Base-by-base conservation (phyloP, 2,329 filamentous ascomycete genomes). In the Xylaria hypoxylon region DNA sequence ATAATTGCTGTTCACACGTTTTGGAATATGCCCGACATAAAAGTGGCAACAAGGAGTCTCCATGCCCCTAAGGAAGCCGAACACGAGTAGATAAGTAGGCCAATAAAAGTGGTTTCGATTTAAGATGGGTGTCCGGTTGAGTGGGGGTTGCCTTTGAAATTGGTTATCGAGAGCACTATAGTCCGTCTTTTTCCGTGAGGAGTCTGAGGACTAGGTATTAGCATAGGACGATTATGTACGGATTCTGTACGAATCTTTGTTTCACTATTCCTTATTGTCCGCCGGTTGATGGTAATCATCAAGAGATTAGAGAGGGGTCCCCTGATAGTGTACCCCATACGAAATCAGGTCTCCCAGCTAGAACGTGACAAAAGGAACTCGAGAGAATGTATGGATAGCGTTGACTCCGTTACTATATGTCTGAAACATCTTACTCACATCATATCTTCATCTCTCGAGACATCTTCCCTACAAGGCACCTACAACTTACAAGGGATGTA, bases 21-120 rank as follows among this genome's bases (percentile, higher is more conserved):
- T 42, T 40, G n/a, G 35, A 55, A 28, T 42, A 55, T 42, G 52
- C 52, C 22, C 35, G 52, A 28, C 35, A 44, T 55, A 42, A 55
- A 42, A 42, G 52, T 55, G 52, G 52, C 52, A 55, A 55, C 35
- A 42, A 55, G 33, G 52, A 55, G 19, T 26, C 42, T 31, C 52
- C 35, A 33, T 45, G 40, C 24, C 31, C 10, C 33, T 33, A 8
- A 48, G 13, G 13, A 11, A 38, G 13, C 35, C 35, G 35, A 38
- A 38, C 35, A 38, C 11, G 10, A 38, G 35, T 38, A 11, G 35
- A 15, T 38, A 19, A 33, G 42, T 22, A 28, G 44, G 42, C 40
- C 42, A 35, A n/a, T 47, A 15, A 22, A 24, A 50, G 31, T 17
- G 22, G 33, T 28, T 10, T 38, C 42, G 8, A 24, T 42, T 55